Base-by-base conservation (phyloP, 108 stramenopile genomes). In the Fragilaria radians region DNA sequence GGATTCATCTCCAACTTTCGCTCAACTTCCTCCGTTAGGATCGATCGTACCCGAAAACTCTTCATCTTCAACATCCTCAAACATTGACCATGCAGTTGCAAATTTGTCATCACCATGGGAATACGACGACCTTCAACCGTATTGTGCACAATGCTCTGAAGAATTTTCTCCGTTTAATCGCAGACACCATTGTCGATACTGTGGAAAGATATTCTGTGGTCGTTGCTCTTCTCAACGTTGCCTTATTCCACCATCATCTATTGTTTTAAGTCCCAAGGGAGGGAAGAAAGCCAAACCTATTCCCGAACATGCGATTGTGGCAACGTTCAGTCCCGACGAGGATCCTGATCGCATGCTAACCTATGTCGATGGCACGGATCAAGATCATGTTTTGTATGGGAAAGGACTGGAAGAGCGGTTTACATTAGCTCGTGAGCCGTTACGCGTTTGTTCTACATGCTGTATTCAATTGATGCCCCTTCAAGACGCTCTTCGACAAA, bases 111-210 rank as follows among this genome's bases (percentile, higher is more conserved):
- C 82, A 61, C 63, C 83, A 21, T 93, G 91, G 91, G 79, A 83
- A 32, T 68, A 62, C 63, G 83, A 93, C 66, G 52, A 52, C 5
- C 19, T 45, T 7, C 66, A 68, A 28, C 27, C 30, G 2, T 46
- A 54, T 30, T 94, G 93, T 65, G 53, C 66, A 21, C 23, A 59
- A 18, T 94, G 93, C 48, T 57, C 34, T 17, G 27, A 51, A 18
- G 70, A 57, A 30, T 95, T 92, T 66, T 77, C 80, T 62, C 61
- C 64, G 4, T 42, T 95, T 32, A 75, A 92, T 57, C 85, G 88
- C 0, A 66, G 81, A 17, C 93, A 94, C 57, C 93, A 94, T 71
- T 94, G 93, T 61, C 87, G 93, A 14, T 59, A 83, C 27, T 94
- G 93, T 57, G 93, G 93, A 5, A 70, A 80, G 49, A 72, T 94